Percentiles rank a stretch among this genome's conserved stretches.
phyloP scores from a whole-genome alignment of 208 protist species.

The Leishmania martiniquensis region DNA sequence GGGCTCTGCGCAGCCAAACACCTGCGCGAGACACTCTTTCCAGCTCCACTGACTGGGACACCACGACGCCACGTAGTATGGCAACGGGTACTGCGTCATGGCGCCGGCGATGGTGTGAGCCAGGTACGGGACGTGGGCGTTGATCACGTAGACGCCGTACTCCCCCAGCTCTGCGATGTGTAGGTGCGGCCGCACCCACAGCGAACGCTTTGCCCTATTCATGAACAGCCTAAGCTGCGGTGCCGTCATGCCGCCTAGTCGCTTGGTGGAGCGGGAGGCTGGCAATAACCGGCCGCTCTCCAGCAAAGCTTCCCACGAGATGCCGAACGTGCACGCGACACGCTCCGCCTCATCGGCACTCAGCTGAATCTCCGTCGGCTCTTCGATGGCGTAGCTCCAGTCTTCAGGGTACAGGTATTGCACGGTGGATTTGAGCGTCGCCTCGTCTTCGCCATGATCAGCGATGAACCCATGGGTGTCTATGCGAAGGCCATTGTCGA shows the following conservation, averaged over 20 bases:
- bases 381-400: slow-evolving; percentile 32
- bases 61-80: slow-evolving; percentile 44
- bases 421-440: slow-evolving; percentile 2
- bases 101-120: slow-evolving; percentile 10
- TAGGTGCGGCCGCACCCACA: slow-evolving; percentile 30
- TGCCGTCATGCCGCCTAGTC: slow-evolving; percentile 37
- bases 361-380: slow-evolving; percentile 21
- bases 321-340: slow-evolving; percentile 16
- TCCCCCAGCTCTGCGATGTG: slow-evolving; percentile 35
- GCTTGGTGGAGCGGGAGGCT: slow-evolving; percentile 28
- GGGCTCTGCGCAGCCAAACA: slow-evolving; percentile 22
- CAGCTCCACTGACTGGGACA: slow-evolving; percentile 14
- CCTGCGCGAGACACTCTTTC: slow-evolving; percentile 18
- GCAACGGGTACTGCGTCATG: slow-evolving; percentile 8
- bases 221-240: slow-evolving; percentile 34
- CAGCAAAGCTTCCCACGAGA: slow-evolving; percentile 30
- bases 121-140: slow-evolving; percentile 31
- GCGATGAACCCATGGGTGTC: slow-evolving; percentile 32
- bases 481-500: slow-evolving; percentile 21
- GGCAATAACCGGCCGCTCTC: slow-evolving; percentile 27
- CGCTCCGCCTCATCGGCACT: slow-evolving; percentile 5
- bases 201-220: slow-evolving; percentile 12
- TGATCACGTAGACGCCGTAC: slow-evolving; percentile 40
- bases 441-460: slow-evolving; percentile 9
- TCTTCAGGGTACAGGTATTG: slow-evolving; percentile 31